phyloP scores from a whole-genome alignment of 352 stramenopile genomes.

The Globisporangium spinosum region DNA sequence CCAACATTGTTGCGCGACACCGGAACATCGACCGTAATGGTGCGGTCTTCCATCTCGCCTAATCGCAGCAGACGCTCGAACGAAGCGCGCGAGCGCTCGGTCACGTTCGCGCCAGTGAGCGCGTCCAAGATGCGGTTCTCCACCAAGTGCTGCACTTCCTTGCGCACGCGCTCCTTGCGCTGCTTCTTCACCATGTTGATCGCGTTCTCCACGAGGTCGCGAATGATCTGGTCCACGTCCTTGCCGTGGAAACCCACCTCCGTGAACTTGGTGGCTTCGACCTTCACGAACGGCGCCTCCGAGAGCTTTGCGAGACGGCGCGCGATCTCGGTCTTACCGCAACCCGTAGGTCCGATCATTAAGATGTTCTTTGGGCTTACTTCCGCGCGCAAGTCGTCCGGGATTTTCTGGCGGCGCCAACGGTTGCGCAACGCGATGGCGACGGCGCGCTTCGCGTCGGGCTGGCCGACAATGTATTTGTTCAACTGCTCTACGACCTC shows the following conservation, averaged over 20 bases:
- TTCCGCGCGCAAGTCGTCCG: slow-evolving; percentile 86
- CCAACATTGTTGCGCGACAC: slow-evolving; percentile 41
- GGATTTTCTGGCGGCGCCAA: slow-evolving; percentile 95
- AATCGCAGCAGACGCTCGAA: slow-evolving; percentile 91
- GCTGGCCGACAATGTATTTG: slow-evolving; percentile 97
- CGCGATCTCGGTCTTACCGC: slow-evolving; percentile 98
- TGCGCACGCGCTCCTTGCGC: slow-evolving; percentile 90
- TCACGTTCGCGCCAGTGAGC: slow-evolving; percentile 87
- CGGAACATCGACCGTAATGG: slow-evolving; percentile 76
- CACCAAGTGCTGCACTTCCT: slow-evolving; percentile 91
- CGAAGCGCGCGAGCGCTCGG: slow-evolving; percentile 79
- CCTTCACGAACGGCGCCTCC: slow-evolving; percentile 97
- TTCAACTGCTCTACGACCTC: slow-evolving; percentile 95
- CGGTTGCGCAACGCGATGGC: slow-evolving; percentile 98
- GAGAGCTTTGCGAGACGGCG: slow-evolving; percentile 95
- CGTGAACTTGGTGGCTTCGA: slow-evolving; percentile 99
- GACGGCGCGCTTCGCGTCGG: slow-evolving; percentile 96
- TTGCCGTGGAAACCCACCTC: slow-evolving; percentile 99
- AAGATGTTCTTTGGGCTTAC: slow-evolving; percentile 99
- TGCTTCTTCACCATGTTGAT: slow-evolving; percentile 96
- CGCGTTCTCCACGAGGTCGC: slow-evolving; percentile 97
- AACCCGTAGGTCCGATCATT: slow-evolving; percentile 99
- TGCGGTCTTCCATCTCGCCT: slow-evolving; percentile 79
- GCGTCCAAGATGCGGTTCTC: slow-evolving; percentile 95
- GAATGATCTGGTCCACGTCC: slow-evolving; percentile 99